These are phyloP conservation scores for Arabidopsis suecica DNA, from an alignment of 345 rosid genomes.

Conservation along the genomic window DNA sequence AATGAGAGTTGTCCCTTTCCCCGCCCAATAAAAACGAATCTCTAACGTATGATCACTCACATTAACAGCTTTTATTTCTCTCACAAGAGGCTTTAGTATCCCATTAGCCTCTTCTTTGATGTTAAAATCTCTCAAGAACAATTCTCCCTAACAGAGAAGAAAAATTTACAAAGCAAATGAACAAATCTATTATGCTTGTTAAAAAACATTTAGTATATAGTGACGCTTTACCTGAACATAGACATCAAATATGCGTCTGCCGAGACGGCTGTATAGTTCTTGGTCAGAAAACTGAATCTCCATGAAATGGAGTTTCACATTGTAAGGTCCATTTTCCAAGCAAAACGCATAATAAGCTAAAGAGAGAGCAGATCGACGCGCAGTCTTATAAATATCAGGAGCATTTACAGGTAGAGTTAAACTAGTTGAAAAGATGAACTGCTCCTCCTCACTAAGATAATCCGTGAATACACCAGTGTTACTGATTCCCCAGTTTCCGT, in stretches of 20 bases:
- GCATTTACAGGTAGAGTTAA: slow-evolving; percentile 1
- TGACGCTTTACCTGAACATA: slow-evolving; percentile 53
- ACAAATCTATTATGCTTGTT: background rate
- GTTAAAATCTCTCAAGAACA: slow-evolving; percentile 55
- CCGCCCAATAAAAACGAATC: slow-evolving; percentile 64
- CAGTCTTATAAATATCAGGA: slow-evolving; percentile 48
- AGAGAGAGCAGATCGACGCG: slow-evolving; percentile 64
- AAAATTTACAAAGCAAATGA: background rate
- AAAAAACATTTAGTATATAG: background rate
- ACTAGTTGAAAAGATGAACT: slow-evolving; percentile 1
- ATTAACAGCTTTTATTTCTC: slow-evolving; percentile 13
- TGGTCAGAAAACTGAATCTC: slow-evolving; percentile 63
- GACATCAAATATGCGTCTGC: slow-evolving; percentile 67
- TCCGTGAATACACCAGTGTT: slow-evolving; percentile 22
- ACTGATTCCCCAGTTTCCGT: slow-evolving; percentile 32
- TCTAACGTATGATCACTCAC: slow-evolving; percentile 53
- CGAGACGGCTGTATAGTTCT: slow-evolving; percentile 49
- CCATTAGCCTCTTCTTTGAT: slow-evolving; percentile 56
- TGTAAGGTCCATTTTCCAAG: slow-evolving; percentile 62
- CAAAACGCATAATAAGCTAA: slow-evolving; percentile 69
- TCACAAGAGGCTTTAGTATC: slow-evolving; percentile 38
- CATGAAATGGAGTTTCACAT: slow-evolving; percentile 65
- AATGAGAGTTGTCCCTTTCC: slow-evolving; percentile 53
- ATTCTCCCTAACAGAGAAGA: slow-evolving; percentile 17
- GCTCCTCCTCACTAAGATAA: background rate